These are phyloP conservation scores for Fusarium virguliforme DNA, from an alignment of 2,329 filamentous ascomycete genomes.

Conservation along the genomic window DNA sequence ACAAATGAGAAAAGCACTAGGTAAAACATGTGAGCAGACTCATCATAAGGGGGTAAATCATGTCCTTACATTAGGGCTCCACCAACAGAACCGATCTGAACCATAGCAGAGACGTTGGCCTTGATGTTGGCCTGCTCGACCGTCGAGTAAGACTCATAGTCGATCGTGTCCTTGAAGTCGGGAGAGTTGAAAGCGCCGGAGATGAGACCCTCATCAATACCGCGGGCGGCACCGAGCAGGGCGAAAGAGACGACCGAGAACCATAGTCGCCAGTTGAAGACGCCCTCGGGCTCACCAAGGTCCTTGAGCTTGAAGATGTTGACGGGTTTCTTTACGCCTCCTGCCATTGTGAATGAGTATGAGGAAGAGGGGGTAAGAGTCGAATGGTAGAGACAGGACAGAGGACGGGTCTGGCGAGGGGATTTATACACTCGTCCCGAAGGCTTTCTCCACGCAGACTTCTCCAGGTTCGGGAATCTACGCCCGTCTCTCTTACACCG, in stretches of 20 bases:
- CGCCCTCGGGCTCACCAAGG: conserved; percentile 77
- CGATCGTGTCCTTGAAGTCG: conserved; percentile 74
- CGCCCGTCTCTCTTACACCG: conserved; percentile 34
- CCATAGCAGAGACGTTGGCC: conserved; percentile 85
- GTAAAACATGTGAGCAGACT: neutral
- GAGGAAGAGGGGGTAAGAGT: neutral
- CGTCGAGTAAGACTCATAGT: conserved; percentile 68
- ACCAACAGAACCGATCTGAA: conserved; percentile 82
- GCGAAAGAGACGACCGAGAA: conserved; percentile 82
- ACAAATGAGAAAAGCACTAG: conserved; percentile 71
- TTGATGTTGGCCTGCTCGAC: conserved; percentile 77
- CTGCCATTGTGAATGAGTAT: conserved; percentile 60
- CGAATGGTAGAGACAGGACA: neutral
- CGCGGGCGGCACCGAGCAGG: conserved; percentile 82
- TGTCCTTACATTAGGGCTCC: conserved; percentile 72
- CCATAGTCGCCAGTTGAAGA: conserved; percentile 85
- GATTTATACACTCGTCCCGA: conserved; percentile 11
- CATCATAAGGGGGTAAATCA: too few relatives aligned
- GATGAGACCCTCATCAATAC: conserved; percentile 87
- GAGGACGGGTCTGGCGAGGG: neutral
- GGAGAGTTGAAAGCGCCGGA: conserved; percentile 79
- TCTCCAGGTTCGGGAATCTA: conserved; percentile 27
- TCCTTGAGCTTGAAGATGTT: conserved; percentile 77
- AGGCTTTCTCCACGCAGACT: conserved; percentile 3
- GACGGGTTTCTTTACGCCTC: conserved; percentile 69